Evolutionary conservation across 106 monocot genomes (phyloP).

Genomic region (Cymbidium sinense): DNA sequence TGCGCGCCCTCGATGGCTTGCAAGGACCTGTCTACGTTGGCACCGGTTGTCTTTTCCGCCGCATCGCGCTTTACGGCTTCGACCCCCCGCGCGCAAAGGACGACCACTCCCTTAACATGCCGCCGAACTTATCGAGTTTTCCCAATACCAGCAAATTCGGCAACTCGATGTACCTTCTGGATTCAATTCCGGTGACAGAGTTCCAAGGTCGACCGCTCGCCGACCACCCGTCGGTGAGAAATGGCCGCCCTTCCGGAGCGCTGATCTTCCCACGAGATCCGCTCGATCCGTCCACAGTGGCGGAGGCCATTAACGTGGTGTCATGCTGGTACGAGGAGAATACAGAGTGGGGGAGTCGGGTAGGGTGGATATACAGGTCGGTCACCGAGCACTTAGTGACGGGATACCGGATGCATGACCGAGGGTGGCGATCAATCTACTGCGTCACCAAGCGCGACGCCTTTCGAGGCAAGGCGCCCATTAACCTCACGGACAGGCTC

Average conservation of each 20-base stretch:
- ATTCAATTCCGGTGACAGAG: slow-evolving; percentile 77
- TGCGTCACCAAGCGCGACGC: slow-evolving; percentile 81
- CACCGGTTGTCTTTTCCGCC: slow-evolving; percentile 83
- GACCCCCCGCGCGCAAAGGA: slow-evolving; percentile 57
- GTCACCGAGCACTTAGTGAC: slow-evolving; percentile 93
- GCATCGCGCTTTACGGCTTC: slow-evolving; percentile 81
- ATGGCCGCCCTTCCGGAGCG: slow-evolving; percentile 73
- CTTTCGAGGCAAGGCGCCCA: slow-evolving; percentile 77
- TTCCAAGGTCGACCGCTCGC: slow-evolving; percentile 83
- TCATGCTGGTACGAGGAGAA: slow-evolving; percentile 89
- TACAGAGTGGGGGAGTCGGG: slow-evolving; percentile 73
- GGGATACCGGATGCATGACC: slow-evolving; percentile 92
- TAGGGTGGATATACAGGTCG: slow-evolving; percentile 92
- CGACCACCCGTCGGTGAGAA: slow-evolving; percentile 74
- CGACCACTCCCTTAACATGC: slow-evolving; percentile 41
- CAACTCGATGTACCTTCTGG: slow-evolving; percentile 49
- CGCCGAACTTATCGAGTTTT: too few relatives aligned
- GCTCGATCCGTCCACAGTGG: slow-evolving; percentile 66
- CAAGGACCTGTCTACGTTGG: slow-evolving; percentile 97
- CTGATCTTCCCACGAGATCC: slow-evolving; percentile 50
- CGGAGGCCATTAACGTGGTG: slow-evolving; percentile 77
- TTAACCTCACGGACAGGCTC: slow-evolving; percentile 82
- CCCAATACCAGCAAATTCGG: slow-evolving; percentile 45
- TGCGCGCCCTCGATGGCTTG: slow-evolving; percentile 90
- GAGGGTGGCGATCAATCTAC: slow-evolving; percentile 76